phyloP scores from a whole-genome alignment of 2,329 filamentous ascomycete species.

The Pseudocercospora macadamiae region DNA sequence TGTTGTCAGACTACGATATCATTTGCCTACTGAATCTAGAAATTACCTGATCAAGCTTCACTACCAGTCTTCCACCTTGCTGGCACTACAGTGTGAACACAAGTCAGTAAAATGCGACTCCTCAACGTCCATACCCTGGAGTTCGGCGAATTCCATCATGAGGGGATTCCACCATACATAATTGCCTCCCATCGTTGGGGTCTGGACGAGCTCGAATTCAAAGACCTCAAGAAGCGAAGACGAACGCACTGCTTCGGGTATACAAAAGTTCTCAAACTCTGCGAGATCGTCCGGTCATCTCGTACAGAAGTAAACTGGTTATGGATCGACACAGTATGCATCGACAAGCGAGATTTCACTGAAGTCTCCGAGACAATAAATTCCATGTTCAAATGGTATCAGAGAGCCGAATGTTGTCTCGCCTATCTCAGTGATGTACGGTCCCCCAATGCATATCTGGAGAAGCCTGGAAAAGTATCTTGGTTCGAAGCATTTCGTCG shows the following conservation, averaged over 20 bases:
- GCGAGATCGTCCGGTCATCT: background rate
- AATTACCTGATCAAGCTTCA: too few relatives aligned
- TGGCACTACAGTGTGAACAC: too few relatives aligned
- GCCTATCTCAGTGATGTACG: constrained; percentile 22
- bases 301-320: constrained; percentile 9
- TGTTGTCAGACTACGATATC: too few relatives aligned
- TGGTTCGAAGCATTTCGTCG: constrained; percentile 3
- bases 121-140: constrained; percentile 12
- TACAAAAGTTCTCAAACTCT: constrained; percentile 15
- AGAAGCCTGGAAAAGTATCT: background rate
- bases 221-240: constrained; percentile 12
- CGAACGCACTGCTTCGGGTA: constrained; percentile 10
- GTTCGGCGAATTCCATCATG: constrained; percentile 10
- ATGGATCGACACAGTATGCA: constrained; percentile 29
- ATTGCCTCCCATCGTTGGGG: constrained; percentile 23
- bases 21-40: too few relatives aligned
- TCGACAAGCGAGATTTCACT: constrained; percentile 22
- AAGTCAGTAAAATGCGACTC: constrained; percentile 16
- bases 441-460: background rate
- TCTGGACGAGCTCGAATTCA: constrained; percentile 1
- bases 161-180: constrained; percentile 11
- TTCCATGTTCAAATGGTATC: constrained; percentile 27
- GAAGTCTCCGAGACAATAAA: constrained; percentile 23
- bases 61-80: too few relatives aligned
- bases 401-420: constrained; percentile 18